These are phyloP conservation scores for Phytophthora meadii DNA, from an alignment of 352 stramenopile species.

Conservation along the genomic window DNA sequence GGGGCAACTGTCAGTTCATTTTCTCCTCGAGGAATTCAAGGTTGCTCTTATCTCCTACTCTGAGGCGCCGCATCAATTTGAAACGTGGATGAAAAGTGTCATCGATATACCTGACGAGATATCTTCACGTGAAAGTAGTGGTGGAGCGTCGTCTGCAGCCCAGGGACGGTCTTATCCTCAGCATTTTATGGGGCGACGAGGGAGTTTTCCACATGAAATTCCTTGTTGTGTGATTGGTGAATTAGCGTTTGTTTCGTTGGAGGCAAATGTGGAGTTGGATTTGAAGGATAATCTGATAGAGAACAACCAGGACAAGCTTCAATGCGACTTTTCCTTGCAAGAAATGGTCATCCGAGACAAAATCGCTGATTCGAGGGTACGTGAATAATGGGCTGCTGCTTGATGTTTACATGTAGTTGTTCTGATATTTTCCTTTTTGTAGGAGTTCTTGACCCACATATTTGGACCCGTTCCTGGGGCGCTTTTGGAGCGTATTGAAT, in stretches of 20 bases:
- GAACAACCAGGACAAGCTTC: constrained; percentile 17
- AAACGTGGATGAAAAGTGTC: constrained; percentile 60
- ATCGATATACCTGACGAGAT: constrained; percentile 45
- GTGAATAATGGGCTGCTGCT: constrained; percentile 8
- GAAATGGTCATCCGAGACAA: constrained; percentile 50
- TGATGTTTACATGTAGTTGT: not conserved
- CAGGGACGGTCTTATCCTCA: constrained; percentile 36
- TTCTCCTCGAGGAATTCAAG: constrained; percentile 58
- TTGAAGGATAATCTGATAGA: constrained; percentile 10
- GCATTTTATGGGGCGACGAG: constrained; percentile 40
- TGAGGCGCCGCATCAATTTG: constrained; percentile 52
- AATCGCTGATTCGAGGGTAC: constrained; percentile 56
- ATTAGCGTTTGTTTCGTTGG: constrained; percentile 35
- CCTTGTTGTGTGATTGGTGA: constrained; percentile 49
- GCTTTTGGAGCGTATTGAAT: constrained; percentile 30
- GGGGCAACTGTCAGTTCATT: constrained; percentile 31
- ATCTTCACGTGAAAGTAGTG: constrained; percentile 44
- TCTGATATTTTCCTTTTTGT: constrained; percentile 23
- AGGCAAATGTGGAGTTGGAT: constrained; percentile 27
- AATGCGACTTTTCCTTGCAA: constrained; percentile 57
- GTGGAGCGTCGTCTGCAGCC: constrained; percentile 28
- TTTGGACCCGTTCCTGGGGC: constrained; percentile 44
- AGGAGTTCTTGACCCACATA: constrained; percentile 50
- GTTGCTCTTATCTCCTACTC: constrained; percentile 54
- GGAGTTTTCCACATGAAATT: constrained; percentile 39